Evolutionary conservation across 1,284 basidiomycete species (phyloP), one percentile per base, ranked within the genome.

Genomic region (Trichosporon sp.): DNA sequence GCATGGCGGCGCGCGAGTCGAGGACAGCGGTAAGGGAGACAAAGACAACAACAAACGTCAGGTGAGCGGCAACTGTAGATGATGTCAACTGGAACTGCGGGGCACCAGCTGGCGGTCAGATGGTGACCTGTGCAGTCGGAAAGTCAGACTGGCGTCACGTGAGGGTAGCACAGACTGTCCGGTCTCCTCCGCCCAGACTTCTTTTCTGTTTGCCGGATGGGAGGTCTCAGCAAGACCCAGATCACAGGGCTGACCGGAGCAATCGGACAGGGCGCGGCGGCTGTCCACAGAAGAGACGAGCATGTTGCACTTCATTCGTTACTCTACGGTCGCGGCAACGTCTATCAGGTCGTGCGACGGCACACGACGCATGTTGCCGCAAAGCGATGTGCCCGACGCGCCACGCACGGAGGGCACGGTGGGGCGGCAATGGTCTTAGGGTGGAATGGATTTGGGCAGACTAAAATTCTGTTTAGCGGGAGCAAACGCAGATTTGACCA

Each of bases 81-180:
- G 59, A 63, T 63, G 59, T 63, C 59, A 63, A 63, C 59, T 63
- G 59, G 32, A 3, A 37, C 14, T 63, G 59, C 59, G 59, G 59
- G 59, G 59, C 59, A 35, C 59, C 59, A 31, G 59, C 26, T 10
- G 51, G n/a, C 51, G 21, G 51, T 7, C 51, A 37, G 59, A 5
- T 16, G 32, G 59, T 7, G 31, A 4, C 43, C 16, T 46, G 43
- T 14, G 43, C 43, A 5, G 14, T 46, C 21, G 51, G 51, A 54
- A 21, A 16, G 51, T 54, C 51, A 19, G 51, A 26, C 19, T 26
- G 51, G 51, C 21, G 51, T 54, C 51, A 54, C 51, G 51, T 54
- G 51, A 54, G 11, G 19, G 48, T 19, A 26, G 51, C 51, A 54
- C 51, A 16, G 51, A 54, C 51, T 8, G 7, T 54, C 51, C 10